Base-by-base conservation (phyloP, 768 basidiomycete genomes). In the Dendrothele bispora region DNA sequence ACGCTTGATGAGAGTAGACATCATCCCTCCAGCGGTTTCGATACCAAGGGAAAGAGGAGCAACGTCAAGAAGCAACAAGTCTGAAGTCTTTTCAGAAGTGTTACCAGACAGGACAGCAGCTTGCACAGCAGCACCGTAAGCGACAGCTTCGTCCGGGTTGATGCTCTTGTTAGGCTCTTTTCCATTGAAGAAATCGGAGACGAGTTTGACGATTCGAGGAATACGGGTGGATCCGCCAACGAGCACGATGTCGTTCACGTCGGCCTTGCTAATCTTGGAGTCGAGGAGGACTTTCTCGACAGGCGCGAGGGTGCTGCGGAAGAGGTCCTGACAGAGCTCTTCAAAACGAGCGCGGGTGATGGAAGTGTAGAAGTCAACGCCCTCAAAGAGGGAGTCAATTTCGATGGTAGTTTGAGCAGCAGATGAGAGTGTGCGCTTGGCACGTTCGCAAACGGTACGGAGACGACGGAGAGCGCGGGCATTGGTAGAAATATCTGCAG, bases 111-210 rank as follows among this genome's bases (percentile, higher is more conserved):
- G 73, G 57, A 86, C 80, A 49, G 75, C 83, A 42, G 74, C 84
- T 60, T 86, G 84, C 53, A 86, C 75, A 52, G 85, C 84, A 38
- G 84, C 84, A 67, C 84, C 85, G 61, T 84, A 82, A 24, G 84
- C 84, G 43, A 86, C 83, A 40, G 84, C 84, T 68, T 88, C 85
- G 55, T 87, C 84, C 28, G 84, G 83, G 70, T 85, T 85, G 66
- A 86, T 82, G 39, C 74, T 72, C 63, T 78, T 79, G 58, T 77
- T 80, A 43, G 80, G 83, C 63, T 83, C 81, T 67, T 84, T 82
- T 48, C 78, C 76, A 61, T 71, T 74, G 66, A 86, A 86, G 71
- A 76, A 85, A 46, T 86, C 82, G 52, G 73, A 78, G 51, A 85
- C 72, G 59, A 84, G 75, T 62, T 84, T 73, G 60, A 81, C 79